A percentile compares a stretch with the other conserved stretches of the same genome.
phyloP scores from a whole-genome alignment of 352 stramenopile species.

The Blastocystis hominis region DNA sequence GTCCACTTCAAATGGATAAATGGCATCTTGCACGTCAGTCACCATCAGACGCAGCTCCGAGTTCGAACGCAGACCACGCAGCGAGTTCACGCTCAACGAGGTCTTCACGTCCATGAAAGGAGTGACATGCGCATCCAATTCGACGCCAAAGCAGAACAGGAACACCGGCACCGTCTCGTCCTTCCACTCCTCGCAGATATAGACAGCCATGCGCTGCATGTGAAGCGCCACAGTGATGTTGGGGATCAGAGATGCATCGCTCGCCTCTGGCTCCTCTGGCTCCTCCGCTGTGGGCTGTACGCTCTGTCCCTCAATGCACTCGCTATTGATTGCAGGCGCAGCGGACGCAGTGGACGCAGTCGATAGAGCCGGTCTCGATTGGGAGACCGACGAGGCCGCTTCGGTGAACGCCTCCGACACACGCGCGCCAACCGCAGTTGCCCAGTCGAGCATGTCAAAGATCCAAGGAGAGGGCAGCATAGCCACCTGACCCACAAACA shows the following conservation, averaged over 20 bases:
- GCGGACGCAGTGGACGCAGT: neutral
- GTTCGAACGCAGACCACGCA: neutral
- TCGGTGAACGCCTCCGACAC: slow-evolving; percentile 7
- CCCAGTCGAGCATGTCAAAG: slow-evolving; percentile 45
- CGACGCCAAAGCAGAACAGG: slow-evolving; percentile 47
- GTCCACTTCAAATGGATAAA: slow-evolving; percentile 25
- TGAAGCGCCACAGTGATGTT: slow-evolving; percentile 24
- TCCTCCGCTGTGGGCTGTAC: neutral
- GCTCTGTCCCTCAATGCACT: neutral
- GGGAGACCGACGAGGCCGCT: neutral
- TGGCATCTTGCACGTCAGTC: slow-evolving; percentile 42
- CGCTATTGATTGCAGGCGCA: neutral
- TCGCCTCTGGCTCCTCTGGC: neutral
- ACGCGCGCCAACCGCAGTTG: neutral
- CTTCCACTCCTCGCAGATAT: neutral
- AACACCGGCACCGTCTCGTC: neutral
- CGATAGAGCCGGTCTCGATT: neutral
- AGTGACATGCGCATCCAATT: slow-evolving; percentile 13
- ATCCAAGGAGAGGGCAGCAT: slow-evolving; percentile 54
- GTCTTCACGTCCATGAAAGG: slow-evolving; percentile 28
- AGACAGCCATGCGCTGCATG: slow-evolving; percentile 49
- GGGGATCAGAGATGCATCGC: neutral
- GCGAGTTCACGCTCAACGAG: neutral
- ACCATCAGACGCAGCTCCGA: neutral
- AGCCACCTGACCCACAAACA: slow-evolving; percentile 15